phyloP scores from a whole-genome alignment of 2,329 filamentous ascomycete species.

The Sporothrix protearum region DNA sequence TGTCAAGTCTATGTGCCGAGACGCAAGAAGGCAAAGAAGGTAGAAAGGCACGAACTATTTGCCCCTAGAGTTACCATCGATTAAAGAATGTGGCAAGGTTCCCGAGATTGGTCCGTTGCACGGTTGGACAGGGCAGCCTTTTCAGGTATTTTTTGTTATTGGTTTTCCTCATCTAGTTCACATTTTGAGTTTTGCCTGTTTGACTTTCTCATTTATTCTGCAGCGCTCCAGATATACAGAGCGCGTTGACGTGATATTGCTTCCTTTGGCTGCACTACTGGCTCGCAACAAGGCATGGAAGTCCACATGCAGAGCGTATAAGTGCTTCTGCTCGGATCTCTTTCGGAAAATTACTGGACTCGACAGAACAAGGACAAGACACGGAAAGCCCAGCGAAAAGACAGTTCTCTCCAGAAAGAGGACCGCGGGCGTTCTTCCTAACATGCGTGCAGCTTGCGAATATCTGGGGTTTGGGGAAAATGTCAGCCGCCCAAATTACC shows the following conservation, averaged over 20 bases:
- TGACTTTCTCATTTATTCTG: not conserved
- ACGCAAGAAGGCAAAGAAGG: not conserved
- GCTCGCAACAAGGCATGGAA: not conserved
- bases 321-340: not conserved
- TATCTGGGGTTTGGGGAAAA: slow-evolving; percentile 19
- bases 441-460: not conserved
- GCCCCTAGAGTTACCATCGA: not conserved
- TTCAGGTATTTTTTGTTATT: not conserved
- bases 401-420: not conserved
- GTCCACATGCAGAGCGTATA: not conserved
- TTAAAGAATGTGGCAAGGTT: not conserved
- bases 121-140: not conserved
- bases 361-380: not conserved
- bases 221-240: not conserved
- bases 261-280: not conserved
- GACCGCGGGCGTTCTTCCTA: not conserved
- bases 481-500: slow-evolving; percentile 16
- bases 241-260: not conserved
- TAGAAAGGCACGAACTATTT: not conserved
- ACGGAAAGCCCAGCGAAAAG: not conserved
- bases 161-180: not conserved
- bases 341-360: not conserved
- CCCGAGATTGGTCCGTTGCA: slow-evolving; percentile 5
- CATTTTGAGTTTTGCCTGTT: not conserved
- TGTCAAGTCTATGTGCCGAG: slow-evolving; percentile 19